These are phyloP conservation scores for Gonium pectorale DNA, from an alignment of 139 green algal genomes.

Conservation along the genomic window DNA sequence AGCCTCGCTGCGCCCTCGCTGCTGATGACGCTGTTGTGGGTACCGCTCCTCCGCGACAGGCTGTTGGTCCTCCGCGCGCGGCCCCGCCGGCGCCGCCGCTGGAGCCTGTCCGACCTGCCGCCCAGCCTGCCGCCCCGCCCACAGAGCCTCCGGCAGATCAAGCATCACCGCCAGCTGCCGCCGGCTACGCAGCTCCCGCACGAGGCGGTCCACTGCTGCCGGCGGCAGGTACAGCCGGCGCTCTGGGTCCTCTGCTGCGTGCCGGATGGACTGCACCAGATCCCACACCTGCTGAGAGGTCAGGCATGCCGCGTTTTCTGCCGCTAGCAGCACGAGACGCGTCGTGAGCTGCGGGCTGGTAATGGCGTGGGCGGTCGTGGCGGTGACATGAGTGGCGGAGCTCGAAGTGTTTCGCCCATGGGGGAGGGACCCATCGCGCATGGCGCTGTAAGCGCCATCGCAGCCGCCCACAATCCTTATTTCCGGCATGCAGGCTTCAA, in stretches of 20 bases:
- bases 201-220: conserved; percentile 10
- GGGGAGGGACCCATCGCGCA: no score
- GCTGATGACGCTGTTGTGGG: neutral
- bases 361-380: no score
- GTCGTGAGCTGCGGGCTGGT: neutral
- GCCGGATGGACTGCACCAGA: neutral
- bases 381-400: no score
- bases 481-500: no score
- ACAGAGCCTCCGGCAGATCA: neutral
- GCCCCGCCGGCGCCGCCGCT: neutral
- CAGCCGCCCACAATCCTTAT: no score
- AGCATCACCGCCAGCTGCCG: conserved; percentile 11
- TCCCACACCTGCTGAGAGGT: neutral
- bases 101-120: neutral
- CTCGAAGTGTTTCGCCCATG: no score
- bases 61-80: neutral
- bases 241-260: neutral
- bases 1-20: neutral
- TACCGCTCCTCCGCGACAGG: neutral
- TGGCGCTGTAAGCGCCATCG: no score
- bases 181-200: conserved; percentile 16
- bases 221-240: neutral
- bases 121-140: neutral
- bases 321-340: conserved; percentile 11
- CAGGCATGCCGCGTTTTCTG: conserved; percentile 28